Conservation (phyloP, 768 basidiomycete species). For the Serendipita sp. region DNA sequence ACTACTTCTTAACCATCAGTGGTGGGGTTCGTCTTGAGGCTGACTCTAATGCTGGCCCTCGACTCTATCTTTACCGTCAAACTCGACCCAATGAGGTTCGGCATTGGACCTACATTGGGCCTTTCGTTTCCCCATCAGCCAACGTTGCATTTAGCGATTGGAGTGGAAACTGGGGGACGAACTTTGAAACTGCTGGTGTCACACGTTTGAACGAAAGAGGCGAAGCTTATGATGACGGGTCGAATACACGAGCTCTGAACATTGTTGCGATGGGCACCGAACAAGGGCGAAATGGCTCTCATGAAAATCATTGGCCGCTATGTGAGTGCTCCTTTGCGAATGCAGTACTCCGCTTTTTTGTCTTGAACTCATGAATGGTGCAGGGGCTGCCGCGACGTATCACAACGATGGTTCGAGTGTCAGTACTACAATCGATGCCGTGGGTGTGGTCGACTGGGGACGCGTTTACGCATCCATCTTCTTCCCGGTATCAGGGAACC, state of each 20-base stretch:
- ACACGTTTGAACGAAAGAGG: conserved; percentile 14
- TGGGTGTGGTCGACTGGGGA: conserved; percentile 15
- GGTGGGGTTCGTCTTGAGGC: conserved; percentile 11
- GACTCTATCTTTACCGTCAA: conserved; percentile 15
- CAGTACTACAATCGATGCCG: neutral
- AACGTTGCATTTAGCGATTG: conserved; percentile 11
- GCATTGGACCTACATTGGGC: conserved; percentile 13
- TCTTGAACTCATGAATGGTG: conserved; percentile 7
- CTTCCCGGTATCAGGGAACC: conserved; percentile 12
- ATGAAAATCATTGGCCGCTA: conserved; percentile 8
- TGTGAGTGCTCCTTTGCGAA: neutral
- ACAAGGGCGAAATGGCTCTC: conserved; percentile 4
- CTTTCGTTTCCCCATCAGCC: conserved; percentile 4
- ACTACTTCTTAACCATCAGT: conserved; percentile 13
- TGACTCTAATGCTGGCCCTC: conserved; percentile 4
- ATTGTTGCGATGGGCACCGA: conserved; percentile 14
- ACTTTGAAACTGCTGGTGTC: conserved; percentile 15
- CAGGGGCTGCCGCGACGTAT: neutral
- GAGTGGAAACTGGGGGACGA: conserved; percentile 14
- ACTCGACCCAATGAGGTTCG: conserved; percentile 8
- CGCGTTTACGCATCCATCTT: conserved; percentile 14
- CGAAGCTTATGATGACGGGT: conserved; percentile 11
- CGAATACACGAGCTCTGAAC: conserved; percentile 10
- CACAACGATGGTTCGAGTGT: neutral
- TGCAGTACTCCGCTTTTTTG: neutral